Evolutionary conservation across 2,329 filamentous ascomycete genomes (phyloP).

Genomic region (Penicillium sp.): DNA sequence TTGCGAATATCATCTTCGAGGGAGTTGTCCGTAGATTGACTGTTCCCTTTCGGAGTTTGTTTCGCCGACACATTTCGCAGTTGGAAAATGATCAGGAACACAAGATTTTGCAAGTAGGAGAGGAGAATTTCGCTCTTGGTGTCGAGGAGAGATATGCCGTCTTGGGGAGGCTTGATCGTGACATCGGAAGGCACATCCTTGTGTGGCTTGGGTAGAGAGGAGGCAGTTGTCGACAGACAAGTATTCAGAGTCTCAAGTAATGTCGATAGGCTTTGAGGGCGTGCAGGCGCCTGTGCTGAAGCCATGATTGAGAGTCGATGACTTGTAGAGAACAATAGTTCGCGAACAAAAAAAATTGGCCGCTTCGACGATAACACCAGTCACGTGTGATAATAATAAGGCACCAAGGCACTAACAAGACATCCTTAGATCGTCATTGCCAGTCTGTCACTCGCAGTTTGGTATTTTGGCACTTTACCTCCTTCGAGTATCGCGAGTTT

Average conservation of each 20-base stretch:
- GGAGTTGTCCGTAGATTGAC: slow-evolving; percentile 27
- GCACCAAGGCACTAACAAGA: slow-evolving; percentile 1
- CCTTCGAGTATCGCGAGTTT: slow-evolving; percentile 3
- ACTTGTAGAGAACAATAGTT: not conserved
- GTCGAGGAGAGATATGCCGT: slow-evolving; percentile 89
- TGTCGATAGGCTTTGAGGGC: slow-evolving; percentile 21
- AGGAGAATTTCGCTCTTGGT: slow-evolving; percentile 95
- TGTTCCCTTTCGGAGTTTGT: slow-evolving; percentile 25
- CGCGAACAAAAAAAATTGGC: slow-evolving; percentile 9
- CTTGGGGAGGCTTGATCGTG: slow-evolving; percentile 63
- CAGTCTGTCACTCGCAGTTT: slow-evolving; percentile 7
- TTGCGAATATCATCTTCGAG: slow-evolving; percentile 62
- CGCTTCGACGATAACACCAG: slow-evolving; percentile 4
- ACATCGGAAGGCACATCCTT: slow-evolving; percentile 48
- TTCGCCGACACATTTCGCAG: slow-evolving; percentile 50
- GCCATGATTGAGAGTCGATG: slow-evolving; percentile 18
- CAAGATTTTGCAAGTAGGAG: slow-evolving; percentile 88
- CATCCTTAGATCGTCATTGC: slow-evolving; percentile 4
- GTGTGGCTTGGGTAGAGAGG: slow-evolving; percentile 29
- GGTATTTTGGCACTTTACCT: not conserved
- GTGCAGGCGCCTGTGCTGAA: slow-evolving; percentile 17
- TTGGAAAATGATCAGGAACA: slow-evolving; percentile 76
- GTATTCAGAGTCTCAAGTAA: slow-evolving; percentile 30
- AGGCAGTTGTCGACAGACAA: slow-evolving; percentile 29
- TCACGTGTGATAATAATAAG: slow-evolving; percentile 5